Base-by-base conservation (phyloP, 306 rosid genomes). In the Hippophae tibetana region DNA sequence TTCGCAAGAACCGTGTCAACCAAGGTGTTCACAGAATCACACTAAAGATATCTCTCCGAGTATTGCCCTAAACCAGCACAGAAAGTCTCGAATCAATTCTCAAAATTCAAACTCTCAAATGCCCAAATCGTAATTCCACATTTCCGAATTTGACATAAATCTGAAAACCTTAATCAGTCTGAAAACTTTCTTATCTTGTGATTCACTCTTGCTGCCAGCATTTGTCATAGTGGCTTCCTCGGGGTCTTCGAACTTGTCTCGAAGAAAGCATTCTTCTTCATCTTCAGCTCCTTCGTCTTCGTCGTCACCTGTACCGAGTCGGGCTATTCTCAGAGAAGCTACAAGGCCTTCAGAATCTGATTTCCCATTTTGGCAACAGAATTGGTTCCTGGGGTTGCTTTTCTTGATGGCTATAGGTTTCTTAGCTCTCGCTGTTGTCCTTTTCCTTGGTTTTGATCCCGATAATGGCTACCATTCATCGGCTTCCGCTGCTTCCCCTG, bases 181-280 rank as follows among this genome's bases (percentile, higher is more conserved):
- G 3, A 3, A 11, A 10, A 40, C 42, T 43, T 60, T 70, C 70
- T 49, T 68, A 18, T 52, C 67, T 57, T 31, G 38, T 31, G 38
- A 31, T 31, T 31, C 23, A 31, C 5, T 14, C 54, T 78, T 18
- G 23, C 23, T 18, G 23, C 23, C 23, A 18, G 73, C 54, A 62
- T 73, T 82, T 71, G 72, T 64, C 69, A 87, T 79, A 88, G 99
- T 93, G 97, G 99, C 97, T 84, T 79, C 99, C 76, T 75, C 95
- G 60, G 95, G 88, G 18, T 81, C 98, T 5, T 77, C 79, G 54
- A 72, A 78, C 47, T 47, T 88, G 52, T 74, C 89, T 49, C 89
- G 99, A 73, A 93, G 99, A 84, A 93, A 93, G 68, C 64, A 76
- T 14, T 57, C 87, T 48, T 78, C 92, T 10, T 74, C 88, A 0